These are phyloP conservation scores for Boletus bicolor DNA, from an alignment of 768 basidiomycete genomes.

Conservation along the genomic window DNA sequence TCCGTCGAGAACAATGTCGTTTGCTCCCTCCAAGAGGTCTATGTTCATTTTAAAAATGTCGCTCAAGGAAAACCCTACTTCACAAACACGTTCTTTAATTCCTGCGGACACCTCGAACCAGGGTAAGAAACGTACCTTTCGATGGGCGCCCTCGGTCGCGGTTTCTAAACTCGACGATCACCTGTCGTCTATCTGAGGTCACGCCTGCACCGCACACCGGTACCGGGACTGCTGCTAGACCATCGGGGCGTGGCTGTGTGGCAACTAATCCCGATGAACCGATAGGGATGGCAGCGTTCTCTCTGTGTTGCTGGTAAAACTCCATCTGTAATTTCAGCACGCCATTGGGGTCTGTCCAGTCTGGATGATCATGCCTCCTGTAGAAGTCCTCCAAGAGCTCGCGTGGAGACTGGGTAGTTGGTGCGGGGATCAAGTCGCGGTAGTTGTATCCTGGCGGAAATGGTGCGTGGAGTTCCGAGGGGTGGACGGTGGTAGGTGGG, in stretches of 20 bases:
- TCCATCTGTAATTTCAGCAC: background rate
- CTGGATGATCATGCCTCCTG: background rate
- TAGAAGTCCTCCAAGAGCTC: conserved; percentile 5
- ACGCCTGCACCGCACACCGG: background rate
- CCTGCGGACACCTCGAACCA: background rate
- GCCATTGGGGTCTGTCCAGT: background rate
- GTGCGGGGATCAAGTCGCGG: background rate
- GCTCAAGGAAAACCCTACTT: background rate
- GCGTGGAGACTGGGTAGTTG: background rate
- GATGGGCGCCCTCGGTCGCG: background rate
- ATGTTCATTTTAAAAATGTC: rapidly evolving
- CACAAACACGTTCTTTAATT: background rate
- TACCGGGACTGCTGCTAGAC: background rate
- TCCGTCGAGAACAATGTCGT: background rate
- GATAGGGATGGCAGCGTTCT: background rate
- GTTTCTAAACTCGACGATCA: conserved; percentile 3
- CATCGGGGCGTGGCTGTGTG: background rate
- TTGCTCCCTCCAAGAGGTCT: background rate
- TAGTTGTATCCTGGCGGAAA: background rate
- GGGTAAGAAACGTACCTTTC: background rate
- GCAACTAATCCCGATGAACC: background rate
- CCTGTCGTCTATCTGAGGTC: no score
- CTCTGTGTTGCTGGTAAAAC: no score
- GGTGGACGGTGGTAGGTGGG: conserved; percentile 3
- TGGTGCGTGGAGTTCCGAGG: background rate